These are phyloP conservation scores for Fusarium mangiferae DNA, from an alignment of 2,329 filamentous ascomycete species.

Conservation along the genomic window DNA sequence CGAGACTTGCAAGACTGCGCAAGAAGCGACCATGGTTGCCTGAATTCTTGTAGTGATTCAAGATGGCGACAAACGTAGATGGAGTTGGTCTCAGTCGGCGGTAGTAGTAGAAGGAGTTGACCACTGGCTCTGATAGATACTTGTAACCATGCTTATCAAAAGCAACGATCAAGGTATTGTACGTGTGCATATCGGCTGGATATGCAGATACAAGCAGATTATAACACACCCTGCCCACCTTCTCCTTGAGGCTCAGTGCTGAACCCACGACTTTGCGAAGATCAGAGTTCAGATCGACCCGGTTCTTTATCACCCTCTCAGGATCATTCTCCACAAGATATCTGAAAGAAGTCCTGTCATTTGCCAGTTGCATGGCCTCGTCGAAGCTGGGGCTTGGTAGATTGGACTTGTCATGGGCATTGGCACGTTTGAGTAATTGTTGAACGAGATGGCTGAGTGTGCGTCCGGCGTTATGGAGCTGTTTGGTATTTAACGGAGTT, in stretches of 20 bases:
- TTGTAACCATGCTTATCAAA: slow-evolving; percentile 65
- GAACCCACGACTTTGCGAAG: slow-evolving; percentile 46
- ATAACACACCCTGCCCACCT: slow-evolving; percentile 62
- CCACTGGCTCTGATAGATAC: slow-evolving; percentile 62
- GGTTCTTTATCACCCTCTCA: slow-evolving; percentile 40
- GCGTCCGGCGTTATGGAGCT: slow-evolving; percentile 44
- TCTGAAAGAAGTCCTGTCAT: slow-evolving; percentile 29
- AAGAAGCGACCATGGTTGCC: slow-evolving; percentile 57
- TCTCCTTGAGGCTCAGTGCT: slow-evolving; percentile 46
- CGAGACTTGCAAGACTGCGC: slow-evolving; percentile 57
- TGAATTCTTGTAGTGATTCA: slow-evolving; percentile 60
- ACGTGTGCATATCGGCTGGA: slow-evolving; percentile 74
- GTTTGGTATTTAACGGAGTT: slow-evolving; percentile 37
- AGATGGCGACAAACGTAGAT: slow-evolving; percentile 59
- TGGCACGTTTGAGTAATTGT: slow-evolving; percentile 46
- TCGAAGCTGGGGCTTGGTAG: slow-evolving; percentile 43
- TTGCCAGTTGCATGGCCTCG: slow-evolving; percentile 43
- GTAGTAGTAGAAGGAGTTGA: slow-evolving; percentile 60
- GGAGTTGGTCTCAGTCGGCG: slow-evolving; percentile 59
- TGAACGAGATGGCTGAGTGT: slow-evolving; percentile 45
- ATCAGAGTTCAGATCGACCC: slow-evolving; percentile 43
- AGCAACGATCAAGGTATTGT: slow-evolving; percentile 76
- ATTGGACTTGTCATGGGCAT: slow-evolving; percentile 34
- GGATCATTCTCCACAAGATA: slow-evolving; percentile 46
- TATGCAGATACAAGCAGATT: slow-evolving; percentile 72